These are phyloP conservation scores for Monosporascus cannonballus DNA, from an alignment of 2,329 filamentous ascomycete genomes.

Conservation along the genomic window DNA sequence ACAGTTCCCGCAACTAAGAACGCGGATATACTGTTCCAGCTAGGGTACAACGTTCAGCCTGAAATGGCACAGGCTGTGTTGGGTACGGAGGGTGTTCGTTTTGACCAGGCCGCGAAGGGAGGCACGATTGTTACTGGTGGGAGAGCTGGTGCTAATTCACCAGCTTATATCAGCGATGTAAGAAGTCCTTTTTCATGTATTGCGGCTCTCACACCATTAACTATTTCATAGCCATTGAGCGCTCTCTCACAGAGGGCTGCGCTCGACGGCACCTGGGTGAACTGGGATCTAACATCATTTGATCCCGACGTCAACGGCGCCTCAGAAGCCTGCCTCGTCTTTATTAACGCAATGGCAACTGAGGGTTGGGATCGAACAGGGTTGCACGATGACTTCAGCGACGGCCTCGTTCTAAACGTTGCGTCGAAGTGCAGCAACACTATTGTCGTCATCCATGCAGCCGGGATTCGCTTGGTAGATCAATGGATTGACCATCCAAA, in stretches of 20 bases:
- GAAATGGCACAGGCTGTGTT: slow-evolving; percentile 40
- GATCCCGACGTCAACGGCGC: slow-evolving; percentile 39
- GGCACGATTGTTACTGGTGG: slow-evolving; percentile 48
- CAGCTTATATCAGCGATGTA: slow-evolving; percentile 43
- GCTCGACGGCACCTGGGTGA: slow-evolving; percentile 50
- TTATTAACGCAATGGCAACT: slow-evolving; percentile 65
- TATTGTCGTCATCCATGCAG: slow-evolving; percentile 58
- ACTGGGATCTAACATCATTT: slow-evolving; percentile 45
- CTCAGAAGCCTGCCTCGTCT: slow-evolving; percentile 58
- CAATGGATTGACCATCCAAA: slow-evolving; percentile 60
- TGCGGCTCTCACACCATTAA: slow-evolving; percentile 14
- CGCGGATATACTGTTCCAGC: slow-evolving; percentile 36
- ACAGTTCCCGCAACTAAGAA: slow-evolving; percentile 40
- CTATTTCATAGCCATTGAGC: slow-evolving; percentile 41
- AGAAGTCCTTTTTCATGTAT: slow-evolving; percentile 6
- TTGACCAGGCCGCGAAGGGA: slow-evolving; percentile 42
- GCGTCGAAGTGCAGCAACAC: slow-evolving; percentile 56
- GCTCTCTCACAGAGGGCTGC: slow-evolving; percentile 50
- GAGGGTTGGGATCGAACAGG: slow-evolving; percentile 66
- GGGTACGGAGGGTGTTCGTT: slow-evolving; percentile 33
- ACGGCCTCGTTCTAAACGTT: slow-evolving; percentile 52
- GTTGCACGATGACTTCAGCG: slow-evolving; percentile 63
- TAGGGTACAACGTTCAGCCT: slow-evolving; percentile 40
- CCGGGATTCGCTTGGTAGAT: slow-evolving; percentile 56
- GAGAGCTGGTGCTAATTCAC: slow-evolving; percentile 43